A percentile compares a stretch with the other conserved stretches of the same genome.
Evolutionary conservation across 768 basidiomycete species (phyloP).

Genomic region (Lactarius deliciosus): DNA sequence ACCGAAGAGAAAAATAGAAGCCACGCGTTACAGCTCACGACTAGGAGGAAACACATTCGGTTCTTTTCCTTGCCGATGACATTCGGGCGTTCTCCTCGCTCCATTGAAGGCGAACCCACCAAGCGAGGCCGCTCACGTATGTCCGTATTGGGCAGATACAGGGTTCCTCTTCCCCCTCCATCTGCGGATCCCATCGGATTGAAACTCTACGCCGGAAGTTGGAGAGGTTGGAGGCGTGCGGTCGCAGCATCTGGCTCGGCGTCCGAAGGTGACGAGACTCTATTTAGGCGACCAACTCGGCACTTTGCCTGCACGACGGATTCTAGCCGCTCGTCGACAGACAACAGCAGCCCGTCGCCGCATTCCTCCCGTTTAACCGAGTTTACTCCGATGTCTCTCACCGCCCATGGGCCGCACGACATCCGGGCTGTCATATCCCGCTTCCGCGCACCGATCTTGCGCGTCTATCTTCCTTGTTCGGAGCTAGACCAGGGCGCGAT

Average conservation of each 20-base stretch:
- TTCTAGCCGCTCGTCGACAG: constrained; percentile 23
- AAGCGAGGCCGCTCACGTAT: constrained; percentile 25
- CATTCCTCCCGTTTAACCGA: constrained; percentile 8
- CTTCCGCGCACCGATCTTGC: constrained; percentile 67
- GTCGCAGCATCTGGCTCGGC: constrained; percentile 5
- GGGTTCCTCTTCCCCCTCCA: constrained; percentile 45
- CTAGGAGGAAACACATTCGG: constrained; percentile 5
- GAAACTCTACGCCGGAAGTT: constrained; percentile 47
- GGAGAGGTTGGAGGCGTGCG: constrained; percentile 41
- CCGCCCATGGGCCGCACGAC: constrained; percentile 52
- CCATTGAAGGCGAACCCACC: constrained; percentile 15
- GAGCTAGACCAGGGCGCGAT: constrained; percentile 50
- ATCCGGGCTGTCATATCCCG: constrained; percentile 58
- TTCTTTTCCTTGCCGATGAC: constrained; percentile 4
- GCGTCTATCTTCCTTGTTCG: constrained; percentile 72
- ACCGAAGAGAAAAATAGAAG: constrained; percentile 9
- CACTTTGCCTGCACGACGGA: constrained; percentile 7
- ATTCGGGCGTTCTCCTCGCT: background rate
- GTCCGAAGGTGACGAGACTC: constrained; percentile 9
- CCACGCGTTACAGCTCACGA: background rate
- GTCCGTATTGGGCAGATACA: constrained; percentile 43
- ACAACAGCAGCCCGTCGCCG: constrained; percentile 34
- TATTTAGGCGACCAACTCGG: constrained; percentile 11
- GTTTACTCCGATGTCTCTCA: constrained; percentile 31
- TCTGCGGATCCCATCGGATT: constrained; percentile 47